Percentiles rank a stretch among this genome's conserved stretches.
phyloP scores from a whole-genome alignment of 2,329 filamentous ascomycete species.

The Pseudogymnoascus verrucosus region DNA sequence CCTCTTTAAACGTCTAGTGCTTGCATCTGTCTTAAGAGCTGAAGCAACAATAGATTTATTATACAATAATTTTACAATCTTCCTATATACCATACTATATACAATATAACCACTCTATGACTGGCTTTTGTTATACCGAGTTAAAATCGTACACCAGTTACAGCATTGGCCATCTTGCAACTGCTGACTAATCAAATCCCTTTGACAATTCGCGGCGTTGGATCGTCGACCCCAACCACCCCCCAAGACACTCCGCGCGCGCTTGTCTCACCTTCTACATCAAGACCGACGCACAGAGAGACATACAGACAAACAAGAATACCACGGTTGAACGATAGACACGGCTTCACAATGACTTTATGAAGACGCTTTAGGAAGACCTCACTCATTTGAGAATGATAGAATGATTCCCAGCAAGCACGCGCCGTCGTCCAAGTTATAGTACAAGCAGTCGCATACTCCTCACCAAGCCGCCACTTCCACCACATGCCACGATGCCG shows the following conservation, averaged over 20 bases:
- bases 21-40: not conserved
- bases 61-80: not conserved
- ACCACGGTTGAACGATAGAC: constrained; percentile 3
- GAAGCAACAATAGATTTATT: not conserved
- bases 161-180: not conserved
- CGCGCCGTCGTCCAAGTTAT: constrained; percentile 4
- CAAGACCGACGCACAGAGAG: constrained; percentile 6
- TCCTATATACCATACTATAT: not conserved
- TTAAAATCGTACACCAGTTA: not conserved
- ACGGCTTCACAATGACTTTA: constrained; percentile 7
- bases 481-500: constrained; percentile 7
- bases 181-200: not conserved
- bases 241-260: not conserved
- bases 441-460: not conserved
- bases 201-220: not conserved
- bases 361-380: constrained; percentile 5
- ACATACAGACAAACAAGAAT: constrained; percentile 5
- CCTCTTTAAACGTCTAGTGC: not conserved
- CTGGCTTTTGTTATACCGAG: not conserved
- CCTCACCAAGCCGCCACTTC: not conserved
- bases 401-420: not conserved
- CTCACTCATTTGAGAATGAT: constrained; percentile 8
- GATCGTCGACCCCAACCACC: not conserved
- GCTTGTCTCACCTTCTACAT: constrained; percentile 9
- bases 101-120: not conserved